Conservation (phyloP, 805 yeast genomes). For the Hanseniaspora mollemarum region DNA sequence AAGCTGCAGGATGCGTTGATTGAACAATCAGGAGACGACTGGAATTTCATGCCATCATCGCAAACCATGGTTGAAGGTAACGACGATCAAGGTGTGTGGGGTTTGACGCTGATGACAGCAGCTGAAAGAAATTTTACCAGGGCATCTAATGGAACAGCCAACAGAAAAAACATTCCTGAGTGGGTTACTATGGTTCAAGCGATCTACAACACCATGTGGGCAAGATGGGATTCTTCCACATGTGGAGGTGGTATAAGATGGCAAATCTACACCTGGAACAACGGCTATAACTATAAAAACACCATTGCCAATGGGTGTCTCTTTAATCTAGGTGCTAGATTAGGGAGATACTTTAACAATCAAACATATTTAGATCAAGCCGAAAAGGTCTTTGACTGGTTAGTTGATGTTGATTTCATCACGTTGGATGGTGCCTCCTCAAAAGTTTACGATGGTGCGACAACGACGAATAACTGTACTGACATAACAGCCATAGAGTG, state of each 20-base stretch:
- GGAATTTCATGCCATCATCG: conserved; percentile 75
- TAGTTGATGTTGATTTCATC: conserved; percentile 43
- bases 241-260: conserved; percentile 91
- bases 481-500: conserved; percentile 47
- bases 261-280: conserved; percentile 92
- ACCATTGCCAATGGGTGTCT: conserved; percentile 83
- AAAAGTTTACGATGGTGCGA: conserved; percentile 59
- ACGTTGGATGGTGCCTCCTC: conserved; percentile 26
- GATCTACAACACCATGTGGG: conserved; percentile 78
- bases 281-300: conserved; percentile 88
- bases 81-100: conserved; percentile 98
- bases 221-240: conserved; percentile 63
- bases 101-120: conserved; percentile 81
- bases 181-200: conserved; percentile 86
- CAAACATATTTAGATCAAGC: conserved; percentile 64
- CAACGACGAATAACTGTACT: conserved; percentile 47
- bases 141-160: conserved; percentile 39
- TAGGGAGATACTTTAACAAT: conserved; percentile 73
- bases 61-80: conserved; percentile 91
- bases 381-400: conserved; percentile 71
- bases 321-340: conserved; percentile 75
- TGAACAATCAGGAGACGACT: conserved; percentile 61
- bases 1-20: conserved; percentile 44
- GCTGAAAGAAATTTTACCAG: conserved; percentile 78
- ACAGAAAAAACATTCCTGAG: conserved; percentile 34